Base-by-base conservation (phyloP, 495 filamentous ascomycete genomes). In the Staphylotrichum tortipilum region DNA sequence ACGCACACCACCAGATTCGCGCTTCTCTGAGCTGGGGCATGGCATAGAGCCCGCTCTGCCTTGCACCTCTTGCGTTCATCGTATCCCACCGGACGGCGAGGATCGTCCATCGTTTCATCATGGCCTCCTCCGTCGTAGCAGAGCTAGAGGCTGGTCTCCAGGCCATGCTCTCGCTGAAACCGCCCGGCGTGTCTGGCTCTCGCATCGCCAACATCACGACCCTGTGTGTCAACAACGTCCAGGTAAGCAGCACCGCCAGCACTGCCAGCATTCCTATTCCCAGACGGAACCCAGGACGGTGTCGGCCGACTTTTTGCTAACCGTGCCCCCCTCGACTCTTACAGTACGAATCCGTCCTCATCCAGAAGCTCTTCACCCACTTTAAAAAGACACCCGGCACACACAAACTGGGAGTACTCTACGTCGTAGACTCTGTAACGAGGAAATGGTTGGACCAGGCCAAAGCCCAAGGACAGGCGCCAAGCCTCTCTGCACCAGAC, bases 371-470 rank as follows among this genome's bases (percentile, higher is more conserved):
- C 61, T 95, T 85, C 74, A 90, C 88, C 31, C 89, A 95, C 61
- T 94, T 96, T 83, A 95, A 94, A 70, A 95, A 89, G 73, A 83
- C 89, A 55, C 90, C 89, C 39, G 80, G 80, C 60, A 91, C 89
- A 64, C 90, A 97, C 79, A 98, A 98, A 74, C 76, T 98, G 74
- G 92, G 92, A 69, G 89, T 96, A 63, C 83, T 98, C 74, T 98
- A 98, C 83, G 89, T 97, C 74, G 88, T 98, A 94, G 94, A 98
- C 79, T 95, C 90, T 78, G 89, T 98, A 83, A 89, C 89, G 67
- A 86, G 92, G 70, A 88, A 90, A 72, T 98, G 94, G 89, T 80
- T 95, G 79, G 90, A 98, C 68, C 84, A 86, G 67, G 94, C 92
- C 54, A 89, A 88, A 68, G 81, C 81, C 56, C 78, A 83, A 53